These are phyloP conservation scores for Hypoxylon sp. DNA, from an alignment of 2,329 filamentous ascomycete species.

Conservation along the genomic window DNA sequence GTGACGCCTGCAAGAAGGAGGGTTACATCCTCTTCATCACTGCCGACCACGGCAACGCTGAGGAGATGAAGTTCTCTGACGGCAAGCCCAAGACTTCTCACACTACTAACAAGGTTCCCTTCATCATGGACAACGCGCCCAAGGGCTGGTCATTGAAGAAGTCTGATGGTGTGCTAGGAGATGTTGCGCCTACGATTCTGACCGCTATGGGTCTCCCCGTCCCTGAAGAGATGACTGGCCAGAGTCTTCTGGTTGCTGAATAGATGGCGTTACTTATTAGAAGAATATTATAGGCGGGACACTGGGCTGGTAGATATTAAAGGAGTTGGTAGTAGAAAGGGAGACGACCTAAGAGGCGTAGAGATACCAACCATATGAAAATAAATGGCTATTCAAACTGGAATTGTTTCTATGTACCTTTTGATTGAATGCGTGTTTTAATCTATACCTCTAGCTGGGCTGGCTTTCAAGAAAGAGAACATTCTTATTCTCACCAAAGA, in stretches of 20 bases:
- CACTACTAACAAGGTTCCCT: conserved; percentile 97
- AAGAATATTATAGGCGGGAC: conserved; percentile 17
- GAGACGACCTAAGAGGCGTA: conserved; percentile 31
- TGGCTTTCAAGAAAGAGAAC: background rate
- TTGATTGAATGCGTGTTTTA: background rate
- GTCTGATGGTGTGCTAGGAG: conserved; percentile 84
- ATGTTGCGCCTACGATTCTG: conserved; percentile 95
- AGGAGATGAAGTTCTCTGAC: conserved; percentile 98
- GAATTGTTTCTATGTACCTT: background rate
- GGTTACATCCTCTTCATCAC: conserved; percentile 96
- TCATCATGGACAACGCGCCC: conserved; percentile 97
- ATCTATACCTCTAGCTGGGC: too few species aligned
- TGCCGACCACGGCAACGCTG: conserved; percentile 95
- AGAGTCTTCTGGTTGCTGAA: conserved; percentile 82
- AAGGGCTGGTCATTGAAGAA: conserved; percentile 88
- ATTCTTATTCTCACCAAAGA: background rate
- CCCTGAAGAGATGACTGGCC: conserved; percentile 92
- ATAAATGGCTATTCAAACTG: conserved; percentile 32
- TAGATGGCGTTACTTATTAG: conserved; percentile 49
- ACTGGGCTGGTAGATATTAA: conserved; percentile 16
- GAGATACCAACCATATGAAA: conserved; percentile 38
- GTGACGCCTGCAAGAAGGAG: conserved; percentile 92
- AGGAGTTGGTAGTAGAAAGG: conserved; percentile 31
- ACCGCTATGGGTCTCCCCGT: conserved; percentile 90
- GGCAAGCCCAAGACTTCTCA: conserved; percentile 98